Base-by-base conservation (phyloP, 164 flowering plant genomes). In the Macadamia integrifolia region DNA sequence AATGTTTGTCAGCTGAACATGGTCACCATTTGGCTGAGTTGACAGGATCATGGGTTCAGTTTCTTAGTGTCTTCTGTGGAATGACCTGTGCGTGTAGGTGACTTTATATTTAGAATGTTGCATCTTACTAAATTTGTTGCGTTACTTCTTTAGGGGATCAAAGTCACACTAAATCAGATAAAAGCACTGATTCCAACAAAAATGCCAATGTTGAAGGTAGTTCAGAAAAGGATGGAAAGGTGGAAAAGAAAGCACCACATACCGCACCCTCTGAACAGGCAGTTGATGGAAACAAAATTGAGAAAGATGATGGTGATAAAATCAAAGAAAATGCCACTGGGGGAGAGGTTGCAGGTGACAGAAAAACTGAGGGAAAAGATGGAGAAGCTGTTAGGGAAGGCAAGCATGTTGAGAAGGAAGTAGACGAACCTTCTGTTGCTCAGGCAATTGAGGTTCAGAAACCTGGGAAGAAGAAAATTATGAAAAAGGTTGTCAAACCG, bases 381-480 rank as follows among this genome's bases (percentile, higher is more conserved):
- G 69, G 46, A 29, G 77, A 75, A 62, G 66, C 28, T 2, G 66
- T 66, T 53, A 77, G 61, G 62, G 81, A 70, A 32, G 75, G 42
- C 18, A 71, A 73, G 52, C 50, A 40, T 66, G 49, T 61, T 29
- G 80, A 66, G 55, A 79, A 74, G 68, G 82, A 76, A 35, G 58
- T 43, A 43, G 88, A 48, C 62, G 84, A 59, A 73, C 55, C 66
- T 60, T 44, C 77, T 63, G 73, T 9, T 78, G 68, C 68, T 65
- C 81, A 66, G 74, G 60, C 73, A 50, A 61, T 73, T 69, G 74
- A 61, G 17, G 64, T 15, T 71, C 76, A 58, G 62, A 87, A 82
- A 74, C 29, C 84, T 43, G 86, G 76, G 58, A 90, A 86, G 74
- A 93, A 86, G 79, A 92, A 79, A 77, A 79, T 88, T 66, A 71